These are phyloP conservation scores for Chlorella vulgaris DNA, from an alignment of 139 green algal species.

Conservation along the genomic window DNA sequence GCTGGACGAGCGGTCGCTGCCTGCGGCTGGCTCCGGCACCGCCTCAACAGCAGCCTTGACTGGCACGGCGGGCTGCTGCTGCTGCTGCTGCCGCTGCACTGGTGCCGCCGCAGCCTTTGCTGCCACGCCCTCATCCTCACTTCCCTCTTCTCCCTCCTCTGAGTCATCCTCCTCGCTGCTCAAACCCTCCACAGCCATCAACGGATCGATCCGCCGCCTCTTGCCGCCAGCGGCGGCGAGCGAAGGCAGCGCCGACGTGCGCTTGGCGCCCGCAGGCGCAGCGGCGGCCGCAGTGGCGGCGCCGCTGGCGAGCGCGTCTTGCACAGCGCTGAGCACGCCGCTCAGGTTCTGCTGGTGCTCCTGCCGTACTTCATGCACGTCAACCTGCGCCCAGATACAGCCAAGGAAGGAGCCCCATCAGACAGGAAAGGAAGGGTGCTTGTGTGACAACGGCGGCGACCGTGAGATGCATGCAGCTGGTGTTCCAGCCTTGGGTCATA, in stretches of 20 bases:
- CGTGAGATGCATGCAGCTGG: too few relatives aligned
- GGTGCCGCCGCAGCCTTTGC: neutral
- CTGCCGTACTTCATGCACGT: constrained; percentile 56
- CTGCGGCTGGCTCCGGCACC: neutral
- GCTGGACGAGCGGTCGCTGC: constrained; percentile 8
- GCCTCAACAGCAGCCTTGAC: neutral
- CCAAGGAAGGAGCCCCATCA: neutral
- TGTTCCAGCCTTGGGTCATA: too few relatives aligned
- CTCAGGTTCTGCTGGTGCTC: constrained; percentile 41
- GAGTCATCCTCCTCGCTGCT: constrained; percentile 24
- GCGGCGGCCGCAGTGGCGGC: neutral
- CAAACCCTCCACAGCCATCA: neutral
- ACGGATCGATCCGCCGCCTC: constrained; percentile 21
- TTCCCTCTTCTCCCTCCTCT: neutral
- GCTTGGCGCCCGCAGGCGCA: neutral
- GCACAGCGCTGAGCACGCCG: constrained; percentile 50
- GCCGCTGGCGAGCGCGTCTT: constrained; percentile 38
- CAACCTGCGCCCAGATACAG: constrained; percentile 44
- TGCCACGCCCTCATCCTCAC: neutral
- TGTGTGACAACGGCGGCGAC: too few relatives aligned
- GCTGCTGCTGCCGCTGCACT: constrained; percentile 5
- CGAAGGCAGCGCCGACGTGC: neutral
- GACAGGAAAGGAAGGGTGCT: neutral
- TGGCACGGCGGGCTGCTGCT: neutral
- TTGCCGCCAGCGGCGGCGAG: neutral